These are phyloP conservation scores for Suhomyces taliae DNA, from an alignment of 1,139 yeast genomes.

Conservation along the genomic window DNA sequence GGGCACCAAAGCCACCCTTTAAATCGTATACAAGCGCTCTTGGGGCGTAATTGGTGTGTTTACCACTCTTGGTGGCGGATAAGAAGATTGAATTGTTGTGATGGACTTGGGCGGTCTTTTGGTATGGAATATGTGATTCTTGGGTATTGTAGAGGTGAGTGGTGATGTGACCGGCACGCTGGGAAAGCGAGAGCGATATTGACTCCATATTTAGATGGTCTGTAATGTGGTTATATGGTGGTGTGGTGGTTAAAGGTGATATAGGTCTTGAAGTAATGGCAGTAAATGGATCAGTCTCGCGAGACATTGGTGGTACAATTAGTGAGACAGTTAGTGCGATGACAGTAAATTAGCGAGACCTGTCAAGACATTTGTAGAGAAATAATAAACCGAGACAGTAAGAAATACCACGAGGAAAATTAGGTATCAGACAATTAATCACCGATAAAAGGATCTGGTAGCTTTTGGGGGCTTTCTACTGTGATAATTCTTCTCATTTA, in stretches of 20 bases:
- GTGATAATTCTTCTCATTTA: too few relatives aligned
- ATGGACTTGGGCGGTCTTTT: slow-evolving; percentile 22
- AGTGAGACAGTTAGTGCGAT: background rate
- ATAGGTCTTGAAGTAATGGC: too few relatives aligned
- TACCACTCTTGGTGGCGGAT: slow-evolving; percentile 36
- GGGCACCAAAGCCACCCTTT: slow-evolving; percentile 61
- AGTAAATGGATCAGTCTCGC: background rate
- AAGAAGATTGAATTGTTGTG: slow-evolving; percentile 37
- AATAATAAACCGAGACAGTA: too few relatives aligned
- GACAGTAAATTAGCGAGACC: too few relatives aligned
- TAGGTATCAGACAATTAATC: too few relatives aligned
- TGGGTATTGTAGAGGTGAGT: slow-evolving; percentile 83
- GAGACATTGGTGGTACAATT: background rate
- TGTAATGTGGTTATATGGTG: too few relatives aligned
- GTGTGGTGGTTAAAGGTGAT: too few relatives aligned
- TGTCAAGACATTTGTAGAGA: too few relatives aligned
- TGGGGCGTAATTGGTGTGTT: slow-evolving; percentile 69
- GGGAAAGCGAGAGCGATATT: slow-evolving; percentile 57
- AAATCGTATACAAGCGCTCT: slow-evolving; percentile 79
- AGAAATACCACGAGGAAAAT: too few relatives aligned
- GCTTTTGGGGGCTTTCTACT: too few relatives aligned
- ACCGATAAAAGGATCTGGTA: too few relatives aligned
- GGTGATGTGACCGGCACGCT: slow-evolving; percentile 65
- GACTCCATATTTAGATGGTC: too few relatives aligned
- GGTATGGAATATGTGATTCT: slow-evolving; percentile 64